Evolutionary conservation across 805 yeast genomes (phyloP), one percentile per base, ranked within the genome.

Genomic region (Yarrowia osloensis): DNA sequence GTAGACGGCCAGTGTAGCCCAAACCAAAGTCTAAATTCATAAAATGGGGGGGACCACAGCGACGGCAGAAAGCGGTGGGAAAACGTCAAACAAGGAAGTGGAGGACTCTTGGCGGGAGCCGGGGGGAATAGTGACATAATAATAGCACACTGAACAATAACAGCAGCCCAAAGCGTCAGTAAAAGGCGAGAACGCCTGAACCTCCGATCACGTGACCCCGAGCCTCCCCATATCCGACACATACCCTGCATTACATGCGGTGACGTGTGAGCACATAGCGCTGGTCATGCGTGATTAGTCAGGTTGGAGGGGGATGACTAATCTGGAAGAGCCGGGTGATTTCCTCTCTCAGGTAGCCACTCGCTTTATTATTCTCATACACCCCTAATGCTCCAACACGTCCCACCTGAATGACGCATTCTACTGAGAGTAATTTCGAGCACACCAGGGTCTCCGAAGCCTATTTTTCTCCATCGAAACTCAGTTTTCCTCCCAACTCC

Each of bases 21-120:
- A 19, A 28, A 19, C 54, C 54, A 21, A 42, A 42, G 47, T 42
- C 47, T 42, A 42, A 40, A 42, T 42, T 46, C 50, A 46, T 47
- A 47, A 28, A 22, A 29, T 47, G 54, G 54, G 54, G 54, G 47
- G 47, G 47, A 22, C 26, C 47, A 42, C 47, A 21, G 47, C 19
- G 47, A 19, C 44, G 11, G 12, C 24, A 13, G 42, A 19, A 19
- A 15, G 4, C 11, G 44, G 44, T 9, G 21, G 12, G 7, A 2
- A 39, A 39, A 42, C 47, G 47, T 42, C 28, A 46, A 46, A 46
- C 50, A 46, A 46, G 50, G 31, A 24, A 46, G 50, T 40, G 8
- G 22, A 19, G 19, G 21, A 17, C 19, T 37, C 22, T 37, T 37
- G 42, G 35, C 39, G 39, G 3, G n/a, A n/a, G 19, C 4, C 19